Evolutionary conservation across 176 grass and related monocot genomes (phyloP), one percentile per base, ranked within the genome.

Genomic region (Themeda triandra): DNA sequence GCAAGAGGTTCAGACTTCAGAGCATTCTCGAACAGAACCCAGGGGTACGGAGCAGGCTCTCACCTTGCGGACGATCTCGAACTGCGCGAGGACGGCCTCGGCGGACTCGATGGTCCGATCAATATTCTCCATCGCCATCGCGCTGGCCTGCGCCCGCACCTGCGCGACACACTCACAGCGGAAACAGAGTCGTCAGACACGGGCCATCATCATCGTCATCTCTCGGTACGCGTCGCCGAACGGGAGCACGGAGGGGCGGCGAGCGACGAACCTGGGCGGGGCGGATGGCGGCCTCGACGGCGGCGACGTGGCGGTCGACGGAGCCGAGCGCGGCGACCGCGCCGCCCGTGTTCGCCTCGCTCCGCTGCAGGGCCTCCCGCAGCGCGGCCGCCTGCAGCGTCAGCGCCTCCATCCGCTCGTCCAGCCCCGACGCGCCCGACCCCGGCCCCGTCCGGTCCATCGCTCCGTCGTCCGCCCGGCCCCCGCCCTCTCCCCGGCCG

Each of bases 61-160:
- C 70, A 98, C 96, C 91, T 82, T 48, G 29, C 87, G 85, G 66
- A 83, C 65, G 49, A 90, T 58, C 54, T 90, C 89, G 56, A 93
- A 80, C 78, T 94, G 86, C 15, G 46, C 39, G 32, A 95, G 84
- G 49, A 98, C 82, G 81, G 49, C 51, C 51, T 88, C 91, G n/a
- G 95, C 86, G 48, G 83, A 21, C 59, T 83, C 89, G 75, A 98
- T 84, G 41, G 88, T 86, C 82, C 84, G 88, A 44, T 95, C 90
- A 78, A 98, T 88, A 75, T 93, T 98, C 82, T 82, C 87, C n/a
- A 87, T 85, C 42, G 92, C 92, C 92, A 79, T 91, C 54, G 85
- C 46, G 62, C 82, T 80, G 68, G 88, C 90, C 48, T 93, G 86
- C 46, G 45, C 86, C 81, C 90, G 91, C 84, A 91, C 84, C 95